phyloP scores from a whole-genome alignment of 1,284 basidiomycete genomes.

The Ganoderma boninense region DNA sequence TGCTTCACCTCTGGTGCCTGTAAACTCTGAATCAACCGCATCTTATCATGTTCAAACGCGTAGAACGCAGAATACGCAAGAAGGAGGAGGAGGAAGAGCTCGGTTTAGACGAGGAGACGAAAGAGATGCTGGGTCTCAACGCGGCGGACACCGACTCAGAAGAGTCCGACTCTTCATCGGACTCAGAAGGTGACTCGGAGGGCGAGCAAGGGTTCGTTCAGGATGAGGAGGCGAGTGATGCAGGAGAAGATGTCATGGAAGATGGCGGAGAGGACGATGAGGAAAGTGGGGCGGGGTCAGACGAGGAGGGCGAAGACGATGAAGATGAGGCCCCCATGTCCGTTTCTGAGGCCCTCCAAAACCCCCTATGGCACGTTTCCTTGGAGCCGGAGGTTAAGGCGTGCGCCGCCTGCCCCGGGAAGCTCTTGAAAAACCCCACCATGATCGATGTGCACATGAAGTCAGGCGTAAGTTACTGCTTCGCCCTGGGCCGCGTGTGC shows the following conservation, averaged over 20 bases:
- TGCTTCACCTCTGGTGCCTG: neutral
- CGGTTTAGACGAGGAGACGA: constrained; percentile 75
- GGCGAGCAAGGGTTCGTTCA: constrained; percentile 33
- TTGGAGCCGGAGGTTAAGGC: constrained; percentile 59
- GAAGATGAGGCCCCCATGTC: constrained; percentile 56
- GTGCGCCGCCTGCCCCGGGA: constrained; percentile 82
- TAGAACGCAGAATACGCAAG: constrained; percentile 73
- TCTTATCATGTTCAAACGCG: constrained; percentile 80
- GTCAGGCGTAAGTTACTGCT: constrained; percentile 66
- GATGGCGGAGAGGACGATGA: constrained; percentile 40
- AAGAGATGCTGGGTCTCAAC: constrained; percentile 74
- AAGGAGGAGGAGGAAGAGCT: constrained; percentile 74
- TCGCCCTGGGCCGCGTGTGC: neutral
- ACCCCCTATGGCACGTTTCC: constrained; percentile 71
- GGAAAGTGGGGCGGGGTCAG: constrained; percentile 41
- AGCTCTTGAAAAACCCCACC: constrained; percentile 68
- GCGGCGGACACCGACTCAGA: constrained; percentile 81
- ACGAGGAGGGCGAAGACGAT: constrained; percentile 39
- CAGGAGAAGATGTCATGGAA: constrained; percentile 33
- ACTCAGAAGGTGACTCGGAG: constrained; percentile 27
- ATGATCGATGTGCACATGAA: constrained; percentile 70
- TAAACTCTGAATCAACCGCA: neutral
- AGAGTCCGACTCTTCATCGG: constrained; percentile 62
- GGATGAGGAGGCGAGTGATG: constrained; percentile 40
- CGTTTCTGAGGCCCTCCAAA: constrained; percentile 64